A percentile compares a stretch with the other conserved stretches of the same genome.
phyloP scores from a whole-genome alignment of 2,329 filamentous ascomycete genomes.

The Didymella arachidicola region DNA sequence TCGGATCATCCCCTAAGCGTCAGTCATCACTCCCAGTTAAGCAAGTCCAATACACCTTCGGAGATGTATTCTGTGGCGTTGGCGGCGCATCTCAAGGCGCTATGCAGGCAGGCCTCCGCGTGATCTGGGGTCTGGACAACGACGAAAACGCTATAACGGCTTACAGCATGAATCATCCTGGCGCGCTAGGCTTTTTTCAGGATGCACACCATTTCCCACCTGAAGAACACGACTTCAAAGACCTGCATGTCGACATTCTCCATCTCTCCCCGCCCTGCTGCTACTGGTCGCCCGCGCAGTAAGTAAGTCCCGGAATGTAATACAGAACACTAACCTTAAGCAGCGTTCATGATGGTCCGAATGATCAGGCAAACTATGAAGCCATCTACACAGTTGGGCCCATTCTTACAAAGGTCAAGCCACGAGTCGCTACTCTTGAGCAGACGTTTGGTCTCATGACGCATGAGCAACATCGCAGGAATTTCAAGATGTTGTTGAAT shows the following conservation, averaged over 20 bases:
- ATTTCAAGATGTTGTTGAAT: slow-evolving; percentile 26
- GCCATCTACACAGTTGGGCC: background rate
- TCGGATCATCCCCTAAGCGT: background rate
- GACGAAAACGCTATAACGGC: background rate
- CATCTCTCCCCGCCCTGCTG: background rate
- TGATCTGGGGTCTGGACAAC: background rate
- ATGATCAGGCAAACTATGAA: background rate
- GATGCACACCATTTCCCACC: background rate
- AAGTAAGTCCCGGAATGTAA: background rate
- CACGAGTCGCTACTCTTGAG: background rate
- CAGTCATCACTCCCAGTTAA: background rate
- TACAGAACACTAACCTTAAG: background rate
- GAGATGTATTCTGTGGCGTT: background rate
- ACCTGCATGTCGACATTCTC: background rate
- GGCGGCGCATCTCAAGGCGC: slow-evolving; percentile 5
- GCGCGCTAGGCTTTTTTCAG: background rate
- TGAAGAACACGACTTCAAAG: background rate
- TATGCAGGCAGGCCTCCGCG: slow-evolving; percentile 1
- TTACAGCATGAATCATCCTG: background rate
- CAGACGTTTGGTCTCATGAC: slow-evolving; percentile 15
- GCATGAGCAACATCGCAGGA: slow-evolving; percentile 8
- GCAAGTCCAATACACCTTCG: background rate
- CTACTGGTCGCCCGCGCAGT: background rate
- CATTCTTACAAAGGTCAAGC: background rate
- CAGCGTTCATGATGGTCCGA: background rate